Base-by-base conservation (phyloP, 2,329 filamentous ascomycete species). In the Fonsecaea pugnacius region DNA sequence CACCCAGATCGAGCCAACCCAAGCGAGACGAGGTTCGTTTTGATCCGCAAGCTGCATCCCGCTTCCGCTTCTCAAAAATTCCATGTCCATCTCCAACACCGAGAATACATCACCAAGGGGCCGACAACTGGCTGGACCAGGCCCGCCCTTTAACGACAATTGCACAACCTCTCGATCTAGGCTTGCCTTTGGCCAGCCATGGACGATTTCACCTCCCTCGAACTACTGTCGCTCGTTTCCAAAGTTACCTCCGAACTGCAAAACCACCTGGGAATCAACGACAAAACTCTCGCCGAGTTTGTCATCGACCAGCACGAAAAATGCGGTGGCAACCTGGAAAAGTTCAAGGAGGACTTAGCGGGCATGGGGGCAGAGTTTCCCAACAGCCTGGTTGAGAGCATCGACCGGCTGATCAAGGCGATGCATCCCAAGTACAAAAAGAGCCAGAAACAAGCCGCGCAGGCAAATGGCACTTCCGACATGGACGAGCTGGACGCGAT, bases 241-340 rank as follows among this genome's bases (percentile, higher is more conserved):
- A 96, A 94, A 77, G 92, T 99, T 72, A 92, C 92, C 14, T 94
- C 91, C 18, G 95, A 99, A 78, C 84, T 99, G 59, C 90, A 96
- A 73, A 99, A 99, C 74, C 91, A 99, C 78, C 79, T 98, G 65
- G 92, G 93, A 62, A 87, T 97, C 72, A 90, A 86, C 75, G 93
- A 99, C 79, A 97, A 96, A 78, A 96, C 92, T 4, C 87, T 99
- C 30, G 93, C 95, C 71, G 95, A 99, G 78, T 99, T 96, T 75
- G 87, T 99, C 73, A 96, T 99, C 74, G 91, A 91, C 67, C 90
- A 96, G 75, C 91, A 96, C 72, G 79, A 89, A 75, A 86, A 93
- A 84, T 90, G 88, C 80, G 84, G 82, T 58, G 66, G 64, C 33
- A 85, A 84, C 32, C 82, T 91, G 62, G 78, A 84, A 58, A 88